Base-by-base conservation (phyloP, 139 green algal genomes). In the Axilococcus clingmanii region DNA sequence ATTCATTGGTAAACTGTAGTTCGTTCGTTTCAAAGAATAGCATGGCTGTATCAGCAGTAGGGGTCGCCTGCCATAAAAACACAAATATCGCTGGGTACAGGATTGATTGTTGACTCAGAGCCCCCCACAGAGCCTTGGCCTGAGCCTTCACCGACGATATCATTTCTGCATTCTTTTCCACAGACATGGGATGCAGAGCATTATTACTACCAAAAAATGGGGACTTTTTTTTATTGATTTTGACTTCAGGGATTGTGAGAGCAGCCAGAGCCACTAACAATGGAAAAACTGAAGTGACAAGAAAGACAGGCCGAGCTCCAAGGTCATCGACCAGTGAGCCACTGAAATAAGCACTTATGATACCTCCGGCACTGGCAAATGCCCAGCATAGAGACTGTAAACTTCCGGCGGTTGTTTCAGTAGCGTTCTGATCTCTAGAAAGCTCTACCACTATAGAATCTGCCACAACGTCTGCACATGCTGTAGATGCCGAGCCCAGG, bases 321-420 rank as follows among this genome's bases (percentile, higher is more conserved):
- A 73, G 71, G 7, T 70, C 53, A 40, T 89, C 20, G 8, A 57
- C 49, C 25, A 57, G 29, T 15, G 49, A 48, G 17, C 49, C 49
- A 11, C 23, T 40, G 57, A 91, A 95, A 75, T 95, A 96, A 6
- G 89, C 80, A 23, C 50, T 81, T 2, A 73, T 38, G 30, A 98
- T 86, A 49, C 76, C 80, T 5, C 91, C 91, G 1, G 87, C 43
- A 0, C 87, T 77, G 8, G 70, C 63, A 2, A 74, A 86, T 22
- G 64, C 86, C 89, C 90, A 97, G 68, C 89, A 96, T 14, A 97
- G 68, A 8, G 71, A 88, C 71, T 97, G 90, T 38, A 97, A 75
- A 2, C 65, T 82, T 11, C 89, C 90, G 7, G 84, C 73, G 2
- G 71, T 83, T 12, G 56, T 61, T 77, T 93, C 80, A 12, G 63